Conservation (phyloP, 2,329 filamentous ascomycete species). For the Seiridium unicorne region DNA sequence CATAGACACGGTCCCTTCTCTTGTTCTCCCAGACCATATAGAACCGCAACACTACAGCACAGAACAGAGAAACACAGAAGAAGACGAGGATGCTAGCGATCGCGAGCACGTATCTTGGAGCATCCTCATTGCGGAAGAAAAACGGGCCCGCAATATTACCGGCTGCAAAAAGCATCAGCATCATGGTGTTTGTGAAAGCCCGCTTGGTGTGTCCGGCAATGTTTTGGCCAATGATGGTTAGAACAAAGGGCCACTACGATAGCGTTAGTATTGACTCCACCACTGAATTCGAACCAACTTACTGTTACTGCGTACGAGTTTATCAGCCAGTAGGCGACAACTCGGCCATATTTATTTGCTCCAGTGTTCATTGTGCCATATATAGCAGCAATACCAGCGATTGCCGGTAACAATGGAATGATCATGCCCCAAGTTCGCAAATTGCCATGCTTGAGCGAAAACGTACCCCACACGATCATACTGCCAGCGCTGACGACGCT, state of each 20-base stretch:
- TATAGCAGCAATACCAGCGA: slow-evolving; percentile 22
- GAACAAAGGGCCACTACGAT: slow-evolving; percentile 15
- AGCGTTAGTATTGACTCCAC: neutral
- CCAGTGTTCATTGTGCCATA: slow-evolving; percentile 21
- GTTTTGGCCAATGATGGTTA: slow-evolving; percentile 31
- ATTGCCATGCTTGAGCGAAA: slow-evolving; percentile 21
- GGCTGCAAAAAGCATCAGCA: slow-evolving; percentile 22
- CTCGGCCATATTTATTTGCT: slow-evolving; percentile 48
- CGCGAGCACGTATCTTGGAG: slow-evolving; percentile 19
- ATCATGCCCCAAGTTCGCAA: slow-evolving; percentile 24
- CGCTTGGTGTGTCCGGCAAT: slow-evolving; percentile 33
- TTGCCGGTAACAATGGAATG: slow-evolving; percentile 22
- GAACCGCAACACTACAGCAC: slow-evolving; percentile 15
- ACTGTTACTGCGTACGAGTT: slow-evolving; percentile 25
- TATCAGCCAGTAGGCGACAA: slow-evolving; percentile 52
- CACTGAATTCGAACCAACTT: neutral
- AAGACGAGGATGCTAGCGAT: slow-evolving; percentile 22
- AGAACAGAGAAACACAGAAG: slow-evolving; percentile 16
- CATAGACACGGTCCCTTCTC: slow-evolving; percentile 42
- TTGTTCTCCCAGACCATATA: slow-evolving; percentile 39
- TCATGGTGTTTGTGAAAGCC: slow-evolving; percentile 28
- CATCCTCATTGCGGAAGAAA: slow-evolving; percentile 20
- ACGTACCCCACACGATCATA: slow-evolving; percentile 21
- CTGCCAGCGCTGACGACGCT: slow-evolving; percentile 22
- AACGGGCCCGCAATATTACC: slow-evolving; percentile 20